Conservation (phyloP, 345 rosid genomes). For the Leavenworthia alabamica region DNA sequence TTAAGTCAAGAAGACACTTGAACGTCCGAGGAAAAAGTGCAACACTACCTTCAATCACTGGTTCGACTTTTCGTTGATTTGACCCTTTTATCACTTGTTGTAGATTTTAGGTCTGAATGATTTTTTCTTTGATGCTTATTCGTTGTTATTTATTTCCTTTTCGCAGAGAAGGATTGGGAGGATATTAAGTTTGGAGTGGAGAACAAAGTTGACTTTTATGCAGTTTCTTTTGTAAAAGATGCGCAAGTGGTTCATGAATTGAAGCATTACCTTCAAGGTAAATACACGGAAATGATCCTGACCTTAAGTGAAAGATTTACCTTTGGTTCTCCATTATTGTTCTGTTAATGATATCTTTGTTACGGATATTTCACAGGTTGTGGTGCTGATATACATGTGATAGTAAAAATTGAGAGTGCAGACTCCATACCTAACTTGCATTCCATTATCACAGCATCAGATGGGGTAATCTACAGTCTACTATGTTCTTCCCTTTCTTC, state of each 20-base stretch:
- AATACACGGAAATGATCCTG: not conserved
- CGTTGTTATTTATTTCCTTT: constrained; percentile 14
- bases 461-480: constrained; percentile 55
- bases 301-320: constrained; percentile 5
- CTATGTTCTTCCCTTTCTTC: not conserved
- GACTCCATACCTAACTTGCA: constrained; percentile 92
- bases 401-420: constrained; percentile 91
- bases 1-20: constrained; percentile 92
- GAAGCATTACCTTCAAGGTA: constrained; percentile 83
- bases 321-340: not conserved
- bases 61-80: constrained; percentile 30
- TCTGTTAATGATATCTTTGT: not conserved
- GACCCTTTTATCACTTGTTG: not conserved
- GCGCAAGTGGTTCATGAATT: constrained; percentile 97
- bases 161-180: constrained; percentile 98
- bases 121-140: not conserved
- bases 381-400: constrained; percentile 84
- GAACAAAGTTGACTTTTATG: constrained; percentile 91
- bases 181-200: constrained; percentile 98
- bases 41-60: constrained; percentile 93
- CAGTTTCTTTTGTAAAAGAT: constrained; percentile 97
- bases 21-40: constrained; percentile 99
- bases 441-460: constrained; percentile 96
- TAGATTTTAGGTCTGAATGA: not conserved
- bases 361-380: constrained; percentile 35